Conservation (phyloP, 352 stramenopile genomes). For the Globisporangium okanoganense region DNA sequence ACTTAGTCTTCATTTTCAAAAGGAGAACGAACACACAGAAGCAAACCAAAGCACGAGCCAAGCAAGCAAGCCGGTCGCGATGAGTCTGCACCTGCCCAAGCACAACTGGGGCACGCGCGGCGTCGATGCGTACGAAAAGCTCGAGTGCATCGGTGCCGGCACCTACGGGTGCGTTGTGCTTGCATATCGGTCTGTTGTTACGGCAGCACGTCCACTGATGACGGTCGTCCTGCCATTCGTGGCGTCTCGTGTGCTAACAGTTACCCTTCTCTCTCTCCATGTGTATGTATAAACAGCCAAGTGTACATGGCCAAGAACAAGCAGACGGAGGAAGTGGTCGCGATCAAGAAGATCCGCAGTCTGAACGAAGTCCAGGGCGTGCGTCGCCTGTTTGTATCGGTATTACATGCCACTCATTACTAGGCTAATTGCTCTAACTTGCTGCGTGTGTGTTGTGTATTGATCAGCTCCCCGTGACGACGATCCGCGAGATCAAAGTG, state of each 20-base stretch:
- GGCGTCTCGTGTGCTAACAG: background rate
- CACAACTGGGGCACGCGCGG: conserved; percentile 80
- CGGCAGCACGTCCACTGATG: background rate
- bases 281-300: conserved; percentile 34
- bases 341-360: conserved; percentile 91
- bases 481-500: conserved; percentile 98
- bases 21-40: no score
- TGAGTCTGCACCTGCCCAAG: conserved; percentile 85
- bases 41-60: background rate
- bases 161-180: conserved; percentile 65
- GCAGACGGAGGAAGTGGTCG: conserved; percentile 75
- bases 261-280: background rate
- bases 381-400: conserved; percentile 14
- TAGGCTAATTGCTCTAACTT: background rate
- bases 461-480: conserved; percentile 89
- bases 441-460: background rate
- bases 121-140: conserved; percentile 86
- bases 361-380: conserved; percentile 89
- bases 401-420: background rate
- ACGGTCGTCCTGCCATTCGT: background rate
- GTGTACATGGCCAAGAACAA: conserved; percentile 90
- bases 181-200: background rate
- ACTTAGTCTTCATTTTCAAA: background rate
- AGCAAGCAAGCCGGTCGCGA: conserved; percentile 13
- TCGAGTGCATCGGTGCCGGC: conserved; percentile 87